A percentile compares a stretch with the other conserved stretches of the same genome.
phyloP scores from a whole-genome alignment of 139 green algal genomes.

The Tetradesmus lagerheimii region DNA sequence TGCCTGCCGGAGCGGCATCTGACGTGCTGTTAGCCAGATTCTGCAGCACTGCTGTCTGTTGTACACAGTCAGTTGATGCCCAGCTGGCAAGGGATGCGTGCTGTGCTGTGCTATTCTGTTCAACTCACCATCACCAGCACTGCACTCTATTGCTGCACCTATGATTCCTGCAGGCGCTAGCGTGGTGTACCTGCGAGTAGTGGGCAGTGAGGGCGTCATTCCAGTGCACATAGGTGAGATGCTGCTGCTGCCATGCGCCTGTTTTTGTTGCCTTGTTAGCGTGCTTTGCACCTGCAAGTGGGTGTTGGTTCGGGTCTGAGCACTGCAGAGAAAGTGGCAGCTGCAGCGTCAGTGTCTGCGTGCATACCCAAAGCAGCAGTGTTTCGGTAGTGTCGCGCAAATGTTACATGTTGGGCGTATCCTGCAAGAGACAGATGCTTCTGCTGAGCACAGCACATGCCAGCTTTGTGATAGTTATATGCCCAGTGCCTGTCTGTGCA shows the following conservation, averaged over 20 bases:
- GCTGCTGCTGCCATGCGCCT: neutral
- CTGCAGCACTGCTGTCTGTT: neutral
- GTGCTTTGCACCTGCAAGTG: no score
- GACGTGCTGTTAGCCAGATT: neutral
- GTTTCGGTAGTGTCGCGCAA: no score
- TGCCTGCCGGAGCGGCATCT: neutral
- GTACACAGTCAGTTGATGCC: neutral
- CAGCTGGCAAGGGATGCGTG: neutral
- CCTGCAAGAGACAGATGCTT: neutral
- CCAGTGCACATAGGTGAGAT: constrained; percentile 57
- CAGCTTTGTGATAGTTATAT: no score
- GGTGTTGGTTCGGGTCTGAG: no score
- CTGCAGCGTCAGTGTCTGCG: no score
- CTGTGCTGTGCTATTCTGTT: neutral
- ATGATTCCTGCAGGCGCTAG: neutral
- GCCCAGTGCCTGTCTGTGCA: no score
- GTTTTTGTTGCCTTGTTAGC: neutral
- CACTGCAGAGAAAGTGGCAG: no score
- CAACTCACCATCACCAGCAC: neutral
- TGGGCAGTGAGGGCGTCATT: constrained; percentile 46
- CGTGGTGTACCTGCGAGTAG: constrained; percentile 55
- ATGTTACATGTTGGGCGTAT: neutral
- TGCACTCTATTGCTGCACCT: neutral
- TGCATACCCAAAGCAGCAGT: neutral
- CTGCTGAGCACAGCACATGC: neutral